Evolutionary conservation across 2,329 filamentous ascomycete species (phyloP), one percentile per base, ranked within the genome.

Genomic region (Ophiostoma piceae): DNA sequence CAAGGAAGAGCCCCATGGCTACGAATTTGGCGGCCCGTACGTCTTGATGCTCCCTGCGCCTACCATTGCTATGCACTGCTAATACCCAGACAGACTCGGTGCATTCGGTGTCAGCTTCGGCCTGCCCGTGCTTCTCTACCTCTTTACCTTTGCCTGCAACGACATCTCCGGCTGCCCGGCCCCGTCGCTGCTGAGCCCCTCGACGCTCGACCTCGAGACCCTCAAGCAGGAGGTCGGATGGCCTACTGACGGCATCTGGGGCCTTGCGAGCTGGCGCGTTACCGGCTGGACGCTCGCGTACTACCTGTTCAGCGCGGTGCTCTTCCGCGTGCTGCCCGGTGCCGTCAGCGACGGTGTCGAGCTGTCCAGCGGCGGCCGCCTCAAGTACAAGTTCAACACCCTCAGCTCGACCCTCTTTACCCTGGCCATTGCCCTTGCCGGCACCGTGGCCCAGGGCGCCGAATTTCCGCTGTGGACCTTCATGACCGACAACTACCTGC

Each of bases 381-480:
- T 95, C 75, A 91, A 89, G 79, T 97, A 97, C 80, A 89, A 91
- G 73, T 89, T 96, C 79, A 92, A 92, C 78, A 85, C 92, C 11
- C 90, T 95, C 79, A 82, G 83, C 73, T 92, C 92, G n/a, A 89
- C 89, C 72, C 79, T 92, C 69, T 84, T 90, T 73, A 94, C 90
- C 67, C 82, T 96, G 64, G 84, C 84, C n/a, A 82, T 90, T 6
- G 86, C 89, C 68, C 88, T 88, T 43, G 89, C 89, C 9, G 94
- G 93, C 67, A 97, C 93, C 2, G 79, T 88, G 54, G 80, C 88
- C 3, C 87, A 94, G 74, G 94, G 94, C 70, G 87, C 92, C 68
- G 85, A 94, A 26, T 97, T 96, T 76, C 85, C 88, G 9, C 86
- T 97, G 68, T 99, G 94, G 94, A 92, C 90, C 35, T 98, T 93